Base-by-base conservation (phyloP, 495 filamentous ascomycete species). In the Eremomyces bilateralis region DNA sequence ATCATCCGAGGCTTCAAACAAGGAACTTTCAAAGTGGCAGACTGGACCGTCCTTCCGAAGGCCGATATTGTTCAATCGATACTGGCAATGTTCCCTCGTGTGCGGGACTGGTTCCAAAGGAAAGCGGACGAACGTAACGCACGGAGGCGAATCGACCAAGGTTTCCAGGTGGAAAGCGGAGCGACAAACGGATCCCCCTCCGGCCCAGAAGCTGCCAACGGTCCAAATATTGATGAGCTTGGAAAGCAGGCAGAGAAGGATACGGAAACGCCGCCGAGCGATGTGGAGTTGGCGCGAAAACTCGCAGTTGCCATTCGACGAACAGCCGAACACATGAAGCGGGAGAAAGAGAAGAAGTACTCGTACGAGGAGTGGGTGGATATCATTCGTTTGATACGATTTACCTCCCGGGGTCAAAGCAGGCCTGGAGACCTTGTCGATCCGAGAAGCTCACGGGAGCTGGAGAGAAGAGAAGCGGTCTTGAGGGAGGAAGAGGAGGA, bases 291-390 rank as follows among this genome's bases (percentile, higher is more conserved):
- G 1, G 64, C 65, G 1, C 55, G 59, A 12, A 56, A 60, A 34
- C 56, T 76, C 4, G 63, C 61, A 4, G 53, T 61, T 28, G 60
- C 60, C n/a, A 71, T 76, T 36, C 59, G 63, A 0, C 50, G 43
- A 17, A 56, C 57, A 3, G 58, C 64, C 3, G 45, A 60, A 17
- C 62, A 74, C 44, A 54, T 62, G 8, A 47, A 52, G 1, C 40
- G 40, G 3, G 45, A 52, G 1, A 46, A 56, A 18, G 48, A 45
- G 1, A 65, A 61, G 38, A 45, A 52, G 13, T 76, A 76, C 40
- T 49, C 37, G 3, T 76, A 72, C 38, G 70, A 73, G 41, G 69
- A 76, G 43, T 76, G 71, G 71, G 68, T 65, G 8, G 61, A 69
- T 30, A 67, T 65, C 21, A 71, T 67, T 15, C 58, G 60, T 13